Evolutionary conservation across 768 basidiomycete genomes (phyloP), one percentile per base, ranked within the genome.

Genomic region (Naganishia randhawae): DNA sequence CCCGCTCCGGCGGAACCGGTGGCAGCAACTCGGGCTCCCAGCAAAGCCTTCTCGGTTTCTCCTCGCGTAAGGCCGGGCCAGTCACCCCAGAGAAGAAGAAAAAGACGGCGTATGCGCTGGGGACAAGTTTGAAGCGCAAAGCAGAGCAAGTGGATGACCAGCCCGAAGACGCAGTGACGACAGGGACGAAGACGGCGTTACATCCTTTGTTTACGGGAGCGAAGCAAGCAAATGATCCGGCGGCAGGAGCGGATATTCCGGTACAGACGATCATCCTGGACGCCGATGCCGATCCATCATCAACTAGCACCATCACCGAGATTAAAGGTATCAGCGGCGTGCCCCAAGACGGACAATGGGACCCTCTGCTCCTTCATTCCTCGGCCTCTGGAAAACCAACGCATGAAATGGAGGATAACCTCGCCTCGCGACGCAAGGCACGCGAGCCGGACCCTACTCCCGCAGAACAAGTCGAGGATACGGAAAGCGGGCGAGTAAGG

Each of bases 331-430:
- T 42, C 19, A n/a, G 33, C 57, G 57, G 39, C 39, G 57, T 61
- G 13, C 57, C 57, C 8, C 54, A 33, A 11, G 22, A 35, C 57
- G 29, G 37, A 10, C 8, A 1, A 31, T 61, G 57, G 57, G 57
- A 61, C 25, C 57, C 57, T 0, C 25, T 61, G 1, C 57, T 61
- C 32, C 57, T 61, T 25, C 16, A 8, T 42, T 37, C 16, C 32
- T 19, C 35, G 6, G 35, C 54, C 41, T 42, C 41, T 5, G 62
- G 62, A 25, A 64, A 64, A 19, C 41, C 52, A n/a, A 55, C 66
- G 25, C 27, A 55, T n/a, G 42, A 57, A 32, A 67, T 67, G 66
- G 29, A 55, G 22, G n/a, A 50, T 10, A 67, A 67, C 66, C 48
- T 67, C 3, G 41, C 42, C 41, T 42, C 37, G 32, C 22, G 25